Evolutionary conservation across 2,329 filamentous ascomycete genomes (phyloP).

Genomic region (Diaporthe aspalathi): DNA sequence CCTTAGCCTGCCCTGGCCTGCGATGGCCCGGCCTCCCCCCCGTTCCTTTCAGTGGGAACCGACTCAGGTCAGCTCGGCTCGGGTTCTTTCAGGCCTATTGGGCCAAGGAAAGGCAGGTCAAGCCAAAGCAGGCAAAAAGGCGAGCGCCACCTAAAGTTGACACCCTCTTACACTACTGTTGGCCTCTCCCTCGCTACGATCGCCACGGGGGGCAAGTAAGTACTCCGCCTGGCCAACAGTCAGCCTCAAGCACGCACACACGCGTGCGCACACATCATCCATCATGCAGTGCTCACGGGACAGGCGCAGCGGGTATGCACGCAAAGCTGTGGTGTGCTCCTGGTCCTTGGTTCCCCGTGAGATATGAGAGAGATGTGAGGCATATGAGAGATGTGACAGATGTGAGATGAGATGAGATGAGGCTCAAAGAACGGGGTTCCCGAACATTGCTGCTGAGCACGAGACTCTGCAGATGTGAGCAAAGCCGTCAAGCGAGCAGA

Average conservation of each 20-base stretch:
- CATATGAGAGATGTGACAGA: no score
- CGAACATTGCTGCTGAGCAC: not conserved
- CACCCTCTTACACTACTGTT: not conserved
- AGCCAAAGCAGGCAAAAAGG: not conserved
- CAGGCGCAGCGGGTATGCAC: conserved; percentile 15
- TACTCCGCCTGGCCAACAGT: not conserved
- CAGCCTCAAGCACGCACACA: conserved; percentile 9
- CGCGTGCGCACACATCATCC: conserved; percentile 1
- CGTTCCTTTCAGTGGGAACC: conserved; percentile 8
- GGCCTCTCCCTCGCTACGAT: not conserved
- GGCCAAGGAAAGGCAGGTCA: not conserved
- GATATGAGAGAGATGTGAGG: conserved; percentile 6
- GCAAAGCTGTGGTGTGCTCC: conserved; percentile 20
- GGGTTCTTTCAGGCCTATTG: not conserved
- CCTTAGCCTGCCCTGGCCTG: not conserved
- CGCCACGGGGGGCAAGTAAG: no score
- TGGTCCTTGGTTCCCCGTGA: conserved; percentile 2
- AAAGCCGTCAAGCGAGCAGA: not conserved
- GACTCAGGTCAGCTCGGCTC: conserved; percentile 14
- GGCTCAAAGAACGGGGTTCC: conserved; percentile 24
- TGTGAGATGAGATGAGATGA: conserved; percentile 29
- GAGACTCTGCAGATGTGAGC: not conserved
- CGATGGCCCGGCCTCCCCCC: not conserved
- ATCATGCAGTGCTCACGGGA: conserved; percentile 21
- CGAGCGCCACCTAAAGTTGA: not conserved